Evolutionary conservation across 2,329 filamentous ascomycete species (phyloP).

Genomic region (Monosporascus sp.): DNA sequence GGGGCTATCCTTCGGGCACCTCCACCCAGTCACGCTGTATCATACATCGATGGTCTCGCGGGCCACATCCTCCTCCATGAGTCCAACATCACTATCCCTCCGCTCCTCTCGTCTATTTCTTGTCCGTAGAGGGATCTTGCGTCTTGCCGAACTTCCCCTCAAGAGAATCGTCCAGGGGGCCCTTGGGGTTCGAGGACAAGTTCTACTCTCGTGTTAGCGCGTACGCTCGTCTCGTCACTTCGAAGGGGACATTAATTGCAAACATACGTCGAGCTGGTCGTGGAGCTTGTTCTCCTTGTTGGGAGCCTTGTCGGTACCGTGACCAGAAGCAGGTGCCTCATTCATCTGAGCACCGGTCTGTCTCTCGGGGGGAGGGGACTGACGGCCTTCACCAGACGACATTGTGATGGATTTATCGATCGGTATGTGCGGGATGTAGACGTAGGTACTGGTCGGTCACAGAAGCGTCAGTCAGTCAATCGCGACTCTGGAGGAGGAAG

Average conservation of each 20-base stretch:
- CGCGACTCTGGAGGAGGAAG: not conserved
- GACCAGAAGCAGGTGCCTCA: conserved; percentile 51
- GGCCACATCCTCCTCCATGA: no score
- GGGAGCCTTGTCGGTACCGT: conserved; percentile 50
- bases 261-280: conserved; percentile 46
- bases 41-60: no score
- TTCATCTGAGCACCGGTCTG: conserved; percentile 62
- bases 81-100: no score
- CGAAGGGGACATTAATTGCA: no score
- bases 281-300: conserved; percentile 48
- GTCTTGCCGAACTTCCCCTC: conserved; percentile 57
- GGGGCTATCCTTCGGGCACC: no score
- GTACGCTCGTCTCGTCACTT: not conserved
- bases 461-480: no score
- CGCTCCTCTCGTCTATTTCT: not conserved
- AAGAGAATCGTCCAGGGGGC: conserved; percentile 55
- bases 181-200: conserved; percentile 61
- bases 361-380: conserved; percentile 70
- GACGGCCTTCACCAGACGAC: conserved; percentile 59
- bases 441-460: not conserved
- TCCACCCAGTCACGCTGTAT: no score
- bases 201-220: conserved; percentile 29
- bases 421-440: conserved; percentile 3
- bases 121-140: conserved; percentile 3
- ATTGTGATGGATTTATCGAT: conserved; percentile 42